Conservation (phyloP, 73 alveolate genomes). For the Stentor coeruleus region DNA sequence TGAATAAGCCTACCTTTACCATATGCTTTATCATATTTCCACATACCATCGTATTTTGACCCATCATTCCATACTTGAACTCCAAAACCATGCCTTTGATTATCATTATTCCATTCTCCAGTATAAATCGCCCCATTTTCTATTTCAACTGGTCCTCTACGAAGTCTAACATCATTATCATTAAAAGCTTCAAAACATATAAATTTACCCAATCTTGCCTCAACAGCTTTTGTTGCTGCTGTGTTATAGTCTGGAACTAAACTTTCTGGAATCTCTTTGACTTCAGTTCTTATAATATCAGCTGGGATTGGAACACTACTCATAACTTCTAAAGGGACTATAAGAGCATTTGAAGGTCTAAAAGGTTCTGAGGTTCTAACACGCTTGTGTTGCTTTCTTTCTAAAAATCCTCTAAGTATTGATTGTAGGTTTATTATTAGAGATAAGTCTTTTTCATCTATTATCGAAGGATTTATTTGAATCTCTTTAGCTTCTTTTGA, state of each 20-base stretch:
- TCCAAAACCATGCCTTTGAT: background rate
- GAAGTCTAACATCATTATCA: background rate
- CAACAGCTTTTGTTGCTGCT: background rate
- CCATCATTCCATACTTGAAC: slow-evolving; percentile 22
- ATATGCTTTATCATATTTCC: slow-evolving; percentile 34
- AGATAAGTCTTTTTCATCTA: too few relatives aligned
- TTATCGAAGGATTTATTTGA: too few relatives aligned
- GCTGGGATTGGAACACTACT: too few relatives aligned
- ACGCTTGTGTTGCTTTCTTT: too few relatives aligned
- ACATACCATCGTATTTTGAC: slow-evolving; percentile 35
- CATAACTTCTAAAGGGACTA: too few relatives aligned
- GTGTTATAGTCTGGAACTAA: background rate
- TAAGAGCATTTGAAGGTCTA: too few relatives aligned
- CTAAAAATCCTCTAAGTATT: too few relatives aligned
- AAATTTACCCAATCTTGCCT: background rate
- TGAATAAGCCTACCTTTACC: slow-evolving; percentile 46
- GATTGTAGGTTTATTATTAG: too few relatives aligned
- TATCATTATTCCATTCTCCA: background rate
- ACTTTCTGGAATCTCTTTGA: background rate
- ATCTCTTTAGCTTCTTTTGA: too few relatives aligned
- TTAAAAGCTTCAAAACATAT: too few relatives aligned
- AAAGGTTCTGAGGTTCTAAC: too few relatives aligned
- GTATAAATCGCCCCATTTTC: slow-evolving; percentile 21
- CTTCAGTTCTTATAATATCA: background rate
- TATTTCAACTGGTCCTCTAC: background rate